These are phyloP conservation scores for Tricholoma sp. DNA, from an alignment of 768 basidiomycete species.

Conservation along the genomic window DNA sequence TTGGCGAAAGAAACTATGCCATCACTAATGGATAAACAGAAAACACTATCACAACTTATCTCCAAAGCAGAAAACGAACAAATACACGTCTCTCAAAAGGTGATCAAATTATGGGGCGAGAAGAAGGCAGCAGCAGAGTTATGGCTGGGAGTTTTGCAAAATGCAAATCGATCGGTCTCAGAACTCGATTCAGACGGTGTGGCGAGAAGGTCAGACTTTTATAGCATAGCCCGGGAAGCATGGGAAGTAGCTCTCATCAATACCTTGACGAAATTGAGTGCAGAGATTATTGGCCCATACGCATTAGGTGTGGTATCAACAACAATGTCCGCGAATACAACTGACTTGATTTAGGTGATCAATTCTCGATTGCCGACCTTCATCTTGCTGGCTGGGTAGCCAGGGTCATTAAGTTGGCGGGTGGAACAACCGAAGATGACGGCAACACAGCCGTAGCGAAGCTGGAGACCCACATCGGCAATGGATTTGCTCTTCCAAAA, in stretches of 20 bases:
- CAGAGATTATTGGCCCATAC: conserved; percentile 60
- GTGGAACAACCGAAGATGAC: conserved; percentile 45
- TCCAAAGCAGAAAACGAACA: conserved; percentile 43
- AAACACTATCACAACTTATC: conserved; percentile 45
- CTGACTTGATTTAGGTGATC: conserved; percentile 57
- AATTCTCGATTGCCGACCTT: conserved; percentile 75
- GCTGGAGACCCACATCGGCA: conserved; percentile 48
- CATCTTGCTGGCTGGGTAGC: conserved; percentile 77
- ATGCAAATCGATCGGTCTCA: conserved; percentile 34
- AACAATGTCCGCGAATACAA: background rate
- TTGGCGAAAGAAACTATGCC: conserved; percentile 41
- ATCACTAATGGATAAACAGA: conserved; percentile 40
- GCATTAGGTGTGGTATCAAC: conserved; percentile 44
- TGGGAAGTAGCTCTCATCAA: conserved; percentile 50
- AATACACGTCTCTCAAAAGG: conserved; percentile 56
- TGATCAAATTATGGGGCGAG: conserved; percentile 55
- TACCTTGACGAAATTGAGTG: conserved; percentile 43
- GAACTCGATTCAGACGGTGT: conserved; percentile 37
- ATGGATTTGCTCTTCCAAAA: conserved; percentile 37
- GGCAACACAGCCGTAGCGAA: conserved; percentile 46
- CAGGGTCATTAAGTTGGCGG: conserved; percentile 52
- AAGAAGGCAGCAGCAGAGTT: conserved; percentile 42
- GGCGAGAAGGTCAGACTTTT: conserved; percentile 42
- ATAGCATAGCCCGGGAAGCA: conserved; percentile 39
- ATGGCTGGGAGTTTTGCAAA: conserved; percentile 40